These are phyloP conservation scores for Coemansia sp. DNA, from an alignment of 192 early-diverging fungal genomes.

Conservation along the genomic window DNA sequence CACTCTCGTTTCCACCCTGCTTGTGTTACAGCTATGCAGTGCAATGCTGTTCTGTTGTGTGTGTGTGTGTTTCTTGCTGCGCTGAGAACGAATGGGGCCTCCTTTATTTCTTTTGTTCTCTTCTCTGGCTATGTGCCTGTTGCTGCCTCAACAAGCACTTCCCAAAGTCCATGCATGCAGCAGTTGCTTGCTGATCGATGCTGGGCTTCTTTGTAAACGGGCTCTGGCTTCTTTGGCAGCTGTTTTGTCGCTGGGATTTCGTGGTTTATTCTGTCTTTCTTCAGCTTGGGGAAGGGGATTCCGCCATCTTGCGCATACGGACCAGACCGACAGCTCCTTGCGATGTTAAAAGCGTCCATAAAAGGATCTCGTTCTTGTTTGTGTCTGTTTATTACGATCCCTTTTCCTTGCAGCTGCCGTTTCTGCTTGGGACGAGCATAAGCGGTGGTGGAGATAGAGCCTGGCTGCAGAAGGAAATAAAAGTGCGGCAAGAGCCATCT, in stretches of 20 bases:
- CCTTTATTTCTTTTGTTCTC: neutral
- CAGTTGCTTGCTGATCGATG: conserved; percentile 3
- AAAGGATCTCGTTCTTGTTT: neutral
- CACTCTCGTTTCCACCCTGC: too few species aligned
- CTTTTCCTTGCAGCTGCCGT: conserved; percentile 4
- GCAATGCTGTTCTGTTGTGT: neutral
- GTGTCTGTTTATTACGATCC: neutral
- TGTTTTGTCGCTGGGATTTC: neutral
- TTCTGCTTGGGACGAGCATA: neutral
- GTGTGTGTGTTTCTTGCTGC: neutral
- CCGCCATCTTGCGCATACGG: conserved; percentile 2
- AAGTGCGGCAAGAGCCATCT: neutral
- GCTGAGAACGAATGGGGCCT: neutral
- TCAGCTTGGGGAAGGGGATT: neutral
- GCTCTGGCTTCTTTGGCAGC: neutral
- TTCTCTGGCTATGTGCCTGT: neutral
- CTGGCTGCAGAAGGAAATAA: neutral
- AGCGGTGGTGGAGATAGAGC: conserved; percentile 9
- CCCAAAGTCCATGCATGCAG: conserved; percentile 5
- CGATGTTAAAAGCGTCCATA: neutral
- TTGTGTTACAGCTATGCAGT: too few species aligned
- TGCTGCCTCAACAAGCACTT: neutral
- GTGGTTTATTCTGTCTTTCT: neutral
- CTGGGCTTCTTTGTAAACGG: conserved; percentile 11
- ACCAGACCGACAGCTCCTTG: neutral